Base-by-base conservation (phyloP, 805 yeast genomes). In the Starmerella vitae region DNA sequence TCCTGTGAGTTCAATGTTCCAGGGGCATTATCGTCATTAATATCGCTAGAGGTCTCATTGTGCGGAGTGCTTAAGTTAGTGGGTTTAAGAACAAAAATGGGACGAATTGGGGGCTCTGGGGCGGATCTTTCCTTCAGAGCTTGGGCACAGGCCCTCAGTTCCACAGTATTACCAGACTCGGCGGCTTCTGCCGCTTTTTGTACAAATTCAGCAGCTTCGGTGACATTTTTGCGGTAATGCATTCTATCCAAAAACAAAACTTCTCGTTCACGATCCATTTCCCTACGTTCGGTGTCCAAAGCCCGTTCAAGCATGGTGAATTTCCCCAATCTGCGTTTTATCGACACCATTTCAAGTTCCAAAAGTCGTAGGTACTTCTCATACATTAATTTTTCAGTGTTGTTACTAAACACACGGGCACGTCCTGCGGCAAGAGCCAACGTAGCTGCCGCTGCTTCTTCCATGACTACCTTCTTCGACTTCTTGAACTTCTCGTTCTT, bases 241-340 rank as follows among this genome's bases (percentile, higher is more conserved):
- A 79, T 60, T 52, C 95, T 73, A 59, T 86, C 96, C 42, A 79
- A 59, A 38, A 82, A 65, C 25, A 64, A 49, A 37, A 64, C 61
- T 49, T 64, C 67, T 12, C 67, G 58, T 43, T 57, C 62, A 29
- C 51, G 45, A 39, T 64, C 68, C 36, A 65, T 46, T 43, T 63
- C 67, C 14, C 66, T 60, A 9, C 66, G 62, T 50, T 65, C 67
- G 10, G 58, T 54, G 45, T 64, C 68, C 14, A 64, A 54, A 10
- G 58, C 59, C 21, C 70, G 67, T 61, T 91, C 97, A 51, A 88
- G 66, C 40, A 68, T 63, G 42, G 70, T 65, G 41, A 91, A 61
- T 50, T 78, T 74, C 26, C 69, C 65, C 49, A 88, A 64, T 58
- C 88, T 88, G 38, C 72, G 55, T 38, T 83, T 84, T 38, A 88